Evolutionary conservation across 2,329 filamentous ascomycete genomes (phyloP), one percentile per base, ranked within the genome.

Genomic region (Xylaria hypoxylon): DNA sequence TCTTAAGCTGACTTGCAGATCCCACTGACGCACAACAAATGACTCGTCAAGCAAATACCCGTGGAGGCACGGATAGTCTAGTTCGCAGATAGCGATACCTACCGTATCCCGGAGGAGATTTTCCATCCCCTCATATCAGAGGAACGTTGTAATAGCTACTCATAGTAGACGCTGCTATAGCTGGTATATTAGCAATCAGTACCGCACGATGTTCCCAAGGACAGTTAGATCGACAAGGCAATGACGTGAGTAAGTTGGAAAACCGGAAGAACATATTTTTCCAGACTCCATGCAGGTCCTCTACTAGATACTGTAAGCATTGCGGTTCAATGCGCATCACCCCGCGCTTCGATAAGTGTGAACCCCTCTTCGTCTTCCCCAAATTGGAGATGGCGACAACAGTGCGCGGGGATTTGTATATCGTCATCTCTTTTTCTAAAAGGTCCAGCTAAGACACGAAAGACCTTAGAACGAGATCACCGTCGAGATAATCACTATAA

Each of bases 301-400:
- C n/a, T n/a, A n/a, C n/a, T n/a, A n/a, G n/a, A n/a, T n/a, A n/a
- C n/a, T n/a, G n/a, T 35, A 35, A 2, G 5, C 13, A 35, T 11
- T 11, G 8, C 33, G 8, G 13, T 15, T 56, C 33, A 42, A 38
- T 11, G 19, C 19, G 24, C 15, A 56, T 40, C 51, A 48, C 24
- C 44, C 44, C 13, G 50, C 50, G 17, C 50, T 40, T 28, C 57
- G 19, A 13, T 19, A 17, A 35, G 42, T 13, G 26, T 10, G 33
- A 60, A 38, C 62, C 63, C 63, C 63, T 58, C 59, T 31, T 19
- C 5, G 10, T 57, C 53, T 61, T 61, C 63, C 59, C 63, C 63
- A 24, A 58, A 57, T 62, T 33, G 31, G 52, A 51, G 47, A 31
- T 35, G 7, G 44, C 19, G 19, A 52, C 42, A n/a, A 44, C 17